phyloP scores from a whole-genome alignment of 768 basidiomycete genomes.

The Cystofilobasidium bisporidii region DNA sequence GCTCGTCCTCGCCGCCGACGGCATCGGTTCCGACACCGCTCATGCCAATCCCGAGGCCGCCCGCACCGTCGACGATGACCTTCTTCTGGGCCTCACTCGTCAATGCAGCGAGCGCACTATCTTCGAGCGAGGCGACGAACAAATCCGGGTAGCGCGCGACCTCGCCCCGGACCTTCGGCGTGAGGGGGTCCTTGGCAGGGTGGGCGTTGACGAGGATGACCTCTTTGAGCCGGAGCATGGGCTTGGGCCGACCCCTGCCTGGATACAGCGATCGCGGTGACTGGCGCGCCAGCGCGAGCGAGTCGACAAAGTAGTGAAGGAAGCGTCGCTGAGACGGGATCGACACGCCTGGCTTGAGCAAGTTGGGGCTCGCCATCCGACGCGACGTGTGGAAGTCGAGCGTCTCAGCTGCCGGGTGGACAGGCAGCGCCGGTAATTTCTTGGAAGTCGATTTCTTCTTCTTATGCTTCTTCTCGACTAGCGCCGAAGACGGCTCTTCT shows the following conservation, averaged over 20 bases:
- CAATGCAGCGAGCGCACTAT: neutral
- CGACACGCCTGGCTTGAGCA: slow-evolving; percentile 51
- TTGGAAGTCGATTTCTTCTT: neutral
- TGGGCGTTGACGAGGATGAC: slow-evolving; percentile 54
- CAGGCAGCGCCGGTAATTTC: neutral
- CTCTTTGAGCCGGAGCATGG: slow-evolving; percentile 52
- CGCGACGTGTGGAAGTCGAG: slow-evolving; percentile 56
- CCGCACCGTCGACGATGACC: slow-evolving; percentile 18
- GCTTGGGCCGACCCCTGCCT: slow-evolving; percentile 30
- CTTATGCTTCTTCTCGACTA: slow-evolving; percentile 1
- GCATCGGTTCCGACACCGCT: slow-evolving; percentile 22
- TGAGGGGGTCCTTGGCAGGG: slow-evolving; percentile 46
- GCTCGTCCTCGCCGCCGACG: slow-evolving; percentile 18
- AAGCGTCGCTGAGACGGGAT: slow-evolving; percentile 74
- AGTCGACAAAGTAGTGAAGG: slow-evolving; percentile 57
- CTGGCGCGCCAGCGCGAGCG: slow-evolving; percentile 45
- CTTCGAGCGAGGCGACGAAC: slow-evolving; percentile 13
- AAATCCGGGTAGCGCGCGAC: slow-evolving; percentile 15
- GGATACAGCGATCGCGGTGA: slow-evolving; percentile 45
- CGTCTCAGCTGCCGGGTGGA: slow-evolving; percentile 13
- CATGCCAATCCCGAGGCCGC: slow-evolving; percentile 25
- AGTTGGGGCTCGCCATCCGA: slow-evolving; percentile 51
- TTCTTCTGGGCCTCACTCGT: neutral
- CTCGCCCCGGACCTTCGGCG: slow-evolving; percentile 33
- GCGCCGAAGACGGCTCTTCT: neutral